phyloP scores from a whole-genome alignment of 768 basidiomycete species.

The Podaxis sp. region DNA sequence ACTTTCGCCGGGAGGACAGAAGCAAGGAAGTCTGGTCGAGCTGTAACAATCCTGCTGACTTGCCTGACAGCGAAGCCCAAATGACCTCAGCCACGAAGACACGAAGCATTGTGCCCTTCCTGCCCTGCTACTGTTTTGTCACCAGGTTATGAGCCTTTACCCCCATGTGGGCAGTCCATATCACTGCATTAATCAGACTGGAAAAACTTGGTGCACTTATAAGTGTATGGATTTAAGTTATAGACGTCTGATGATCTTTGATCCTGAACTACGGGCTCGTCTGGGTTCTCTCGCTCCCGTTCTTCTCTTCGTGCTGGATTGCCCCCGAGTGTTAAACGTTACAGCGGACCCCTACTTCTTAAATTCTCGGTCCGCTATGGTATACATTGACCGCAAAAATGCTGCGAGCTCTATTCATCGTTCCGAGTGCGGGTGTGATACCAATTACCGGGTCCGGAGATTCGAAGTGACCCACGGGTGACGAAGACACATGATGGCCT shows the following conservation, averaged over 20 bases:
- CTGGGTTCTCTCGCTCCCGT: background rate
- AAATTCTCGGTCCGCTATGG: background rate
- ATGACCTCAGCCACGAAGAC: slow-evolving; percentile 1
- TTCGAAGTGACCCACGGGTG: slow-evolving; percentile 3
- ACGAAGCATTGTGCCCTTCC: background rate
- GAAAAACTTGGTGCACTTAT: background rate
- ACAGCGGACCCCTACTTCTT: background rate
- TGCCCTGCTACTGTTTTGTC: background rate
- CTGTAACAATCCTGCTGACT: background rate
- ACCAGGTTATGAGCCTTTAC: slow-evolving; percentile 6
- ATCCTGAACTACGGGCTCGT: background rate
- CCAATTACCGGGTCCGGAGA: slow-evolving; percentile 2
- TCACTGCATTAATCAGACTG: slow-evolving; percentile 9
- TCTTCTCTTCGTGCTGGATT: slow-evolving; percentile 1
- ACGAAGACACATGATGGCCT: slow-evolving; percentile 3
- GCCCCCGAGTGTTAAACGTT: background rate
- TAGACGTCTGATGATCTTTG: slow-evolving; percentile 1
- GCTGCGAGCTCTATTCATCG: background rate
- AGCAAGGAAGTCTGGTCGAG: background rate
- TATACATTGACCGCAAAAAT: background rate
- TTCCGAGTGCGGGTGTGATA: background rate
- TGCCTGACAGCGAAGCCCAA: slow-evolving; percentile 3
- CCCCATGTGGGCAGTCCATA: slow-evolving; percentile 3
- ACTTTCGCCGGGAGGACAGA: background rate
- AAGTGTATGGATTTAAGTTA: background rate